Base-by-base conservation (phyloP, 2,329 filamentous ascomycete genomes). In the Aspergillus alliaceus region DNA sequence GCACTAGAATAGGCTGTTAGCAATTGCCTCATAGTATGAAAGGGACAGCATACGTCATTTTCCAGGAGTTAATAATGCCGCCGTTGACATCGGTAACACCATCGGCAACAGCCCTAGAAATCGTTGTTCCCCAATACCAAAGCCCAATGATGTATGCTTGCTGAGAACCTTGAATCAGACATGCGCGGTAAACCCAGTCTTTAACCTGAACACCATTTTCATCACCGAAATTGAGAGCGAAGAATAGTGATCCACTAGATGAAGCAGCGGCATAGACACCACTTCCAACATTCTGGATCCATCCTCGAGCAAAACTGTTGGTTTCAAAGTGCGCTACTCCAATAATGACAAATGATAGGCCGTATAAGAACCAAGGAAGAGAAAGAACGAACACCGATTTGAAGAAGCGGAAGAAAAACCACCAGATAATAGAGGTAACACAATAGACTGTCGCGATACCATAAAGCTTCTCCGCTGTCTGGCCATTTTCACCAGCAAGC, bases 101-200 rank as follows among this genome's bases (percentile, higher is more conserved):
- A 22, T 73, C 74, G 20, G 75, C 67, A 11, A 76, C 77, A 1
- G 75, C 68, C 53, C 75, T 75, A 14, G 81, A 80, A 46, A 86
- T 75, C 57, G 80, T 77, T 7, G 80, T 80, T 29, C 86, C 86
- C 86, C 86, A 89, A 67, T 84, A 88, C 86, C 86, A 89, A 12
- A 89, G 77, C 6, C 80, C 82, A 24, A 85, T 81, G 51, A 87
- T 80, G 69, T 88, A 89, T 60, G 86, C 76, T 66, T 89, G 86
- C 65, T 88, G 86, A 6, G 85, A 86, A 40, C 86, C 86, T 68
- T 88, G 85, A 51, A 89, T 86, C 12, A 85, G 70, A 64, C 85
- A 86, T 15, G 86, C 86, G 56, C 86, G 81, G 73, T 85, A 86
- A n/a, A 86, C 84, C 86, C 86, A 88, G 34, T 84, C 79, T 67